phyloP scores from a whole-genome alignment of 1,284 basidiomycete genomes.

The Ustilago hordei region DNA sequence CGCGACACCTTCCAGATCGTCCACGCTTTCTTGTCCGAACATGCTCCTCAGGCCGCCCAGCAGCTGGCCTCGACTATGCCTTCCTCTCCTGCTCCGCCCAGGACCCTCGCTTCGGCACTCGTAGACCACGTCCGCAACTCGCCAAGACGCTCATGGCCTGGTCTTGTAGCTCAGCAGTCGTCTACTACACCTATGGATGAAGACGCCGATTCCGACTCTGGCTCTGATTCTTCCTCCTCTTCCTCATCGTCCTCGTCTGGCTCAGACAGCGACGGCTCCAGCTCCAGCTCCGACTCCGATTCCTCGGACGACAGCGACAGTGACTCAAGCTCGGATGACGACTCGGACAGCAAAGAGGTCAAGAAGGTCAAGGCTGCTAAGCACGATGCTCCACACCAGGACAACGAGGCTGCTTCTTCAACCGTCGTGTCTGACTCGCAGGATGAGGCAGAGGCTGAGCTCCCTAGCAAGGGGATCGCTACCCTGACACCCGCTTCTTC shows the following conservation, averaged over 20 bases:
- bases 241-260: constrained; percentile 22
- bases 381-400: constrained; percentile 31
- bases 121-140: constrained; percentile 48
- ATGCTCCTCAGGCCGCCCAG: constrained; percentile 40
- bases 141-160: constrained; percentile 42
- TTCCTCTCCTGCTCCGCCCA: constrained; percentile 29
- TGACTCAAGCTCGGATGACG: constrained; percentile 17
- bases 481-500: constrained; percentile 33
- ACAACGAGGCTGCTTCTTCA: constrained; percentile 36
- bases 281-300: constrained; percentile 8
- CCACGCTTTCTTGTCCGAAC: constrained; percentile 45
- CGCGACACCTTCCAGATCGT: constrained; percentile 49
- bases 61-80: constrained; percentile 33
- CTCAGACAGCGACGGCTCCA: constrained; percentile 13
- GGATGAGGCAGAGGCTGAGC: constrained; percentile 44
- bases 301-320: constrained; percentile 30
- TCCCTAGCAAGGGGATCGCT: constrained; percentile 39
- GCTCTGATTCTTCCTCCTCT: constrained; percentile 2
- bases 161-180: constrained; percentile 15
- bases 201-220: constrained; percentile 14
- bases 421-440: constrained; percentile 44
- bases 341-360: constrained; percentile 30
- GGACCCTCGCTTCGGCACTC: constrained; percentile 42
- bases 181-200: constrained; percentile 29
- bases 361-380: constrained; percentile 37